Evolutionary conservation across 805 yeast genomes (phyloP).

Genomic region (Pichia pseudocactophila): DNA sequence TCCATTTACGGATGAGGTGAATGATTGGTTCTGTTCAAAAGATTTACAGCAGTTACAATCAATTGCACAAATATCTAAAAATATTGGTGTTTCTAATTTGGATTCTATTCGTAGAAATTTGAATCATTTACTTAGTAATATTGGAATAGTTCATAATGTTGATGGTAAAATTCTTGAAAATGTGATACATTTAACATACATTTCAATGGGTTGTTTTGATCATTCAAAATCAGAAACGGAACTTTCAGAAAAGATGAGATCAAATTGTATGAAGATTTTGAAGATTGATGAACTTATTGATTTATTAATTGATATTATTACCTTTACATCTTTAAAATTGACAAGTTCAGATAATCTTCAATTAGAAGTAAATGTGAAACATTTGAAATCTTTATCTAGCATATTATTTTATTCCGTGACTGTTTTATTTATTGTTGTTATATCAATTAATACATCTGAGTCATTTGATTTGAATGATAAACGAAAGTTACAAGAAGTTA

Average conservation of each 20-base stretch:
- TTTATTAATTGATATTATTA: constrained; percentile 8
- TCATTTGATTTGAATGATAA: constrained; percentile 6
- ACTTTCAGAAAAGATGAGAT: constrained; percentile 19
- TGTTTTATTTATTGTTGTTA: constrained; percentile 18
- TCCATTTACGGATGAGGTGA: constrained; percentile 30
- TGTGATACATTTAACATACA: constrained; percentile 5
- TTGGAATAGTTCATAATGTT: neutral
- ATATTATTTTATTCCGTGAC: constrained; percentile 26
- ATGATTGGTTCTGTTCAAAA: constrained; percentile 30
- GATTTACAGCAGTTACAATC: constrained; percentile 23
- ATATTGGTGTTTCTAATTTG: neutral
- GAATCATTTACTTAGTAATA: neutral
- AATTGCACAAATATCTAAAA: constrained; percentile 8
- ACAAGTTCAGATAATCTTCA: constrained; percentile 18
- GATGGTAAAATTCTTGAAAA: constrained; percentile 6
- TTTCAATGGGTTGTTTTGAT: constrained; percentile 10
- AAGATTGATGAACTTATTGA: constrained; percentile 9
- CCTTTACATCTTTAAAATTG: constrained; percentile 11
- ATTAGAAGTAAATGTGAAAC: constrained; percentile 3
- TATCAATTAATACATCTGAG: constrained; percentile 11
- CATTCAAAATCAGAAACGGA: constrained; percentile 9
- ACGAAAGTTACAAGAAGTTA: constrained; percentile 3
- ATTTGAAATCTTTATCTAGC: constrained; percentile 16
- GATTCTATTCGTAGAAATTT: neutral
- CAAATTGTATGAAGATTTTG: constrained; percentile 19